These are phyloP conservation scores for Bothriochloa decipiens DNA, from an alignment of 176 grass and related monocot genomes.

Conservation along the genomic window DNA sequence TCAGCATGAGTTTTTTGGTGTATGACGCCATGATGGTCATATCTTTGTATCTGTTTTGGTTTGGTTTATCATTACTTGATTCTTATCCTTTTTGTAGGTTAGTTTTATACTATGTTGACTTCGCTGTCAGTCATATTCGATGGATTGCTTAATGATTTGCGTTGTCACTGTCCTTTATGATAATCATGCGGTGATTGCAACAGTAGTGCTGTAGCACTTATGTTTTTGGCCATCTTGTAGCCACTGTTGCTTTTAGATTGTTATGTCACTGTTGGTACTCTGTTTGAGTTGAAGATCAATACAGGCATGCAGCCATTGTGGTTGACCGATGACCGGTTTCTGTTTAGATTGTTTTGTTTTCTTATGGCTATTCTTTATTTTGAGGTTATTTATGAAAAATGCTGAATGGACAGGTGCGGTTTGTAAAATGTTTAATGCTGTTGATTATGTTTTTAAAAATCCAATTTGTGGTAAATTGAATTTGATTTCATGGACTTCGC, in stretches of 20 bases:
- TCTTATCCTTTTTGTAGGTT: slow-evolving; percentile 49
- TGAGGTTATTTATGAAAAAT: neutral
- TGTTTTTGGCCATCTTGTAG: neutral
- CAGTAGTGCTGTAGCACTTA: neutral
- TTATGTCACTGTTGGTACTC: neutral
- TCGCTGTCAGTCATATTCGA: slow-evolving; percentile 35
- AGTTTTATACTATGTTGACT: slow-evolving; percentile 45
- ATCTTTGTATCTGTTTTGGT: slow-evolving; percentile 33
- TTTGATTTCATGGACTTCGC: neutral
- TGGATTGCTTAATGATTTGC: slow-evolving; percentile 42
- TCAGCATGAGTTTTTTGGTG: slow-evolving; percentile 54
- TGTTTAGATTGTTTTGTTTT: neutral
- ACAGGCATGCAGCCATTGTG: neutral
- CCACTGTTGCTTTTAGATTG: neutral
- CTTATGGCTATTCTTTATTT: neutral
- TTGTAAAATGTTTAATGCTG: neutral
- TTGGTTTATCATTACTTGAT: slow-evolving; percentile 46
- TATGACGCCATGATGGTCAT: slow-evolving; percentile 28
- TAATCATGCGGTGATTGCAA: slow-evolving; percentile 21
- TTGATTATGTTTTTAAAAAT: neutral
- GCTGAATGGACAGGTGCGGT: neutral
- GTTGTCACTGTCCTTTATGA: slow-evolving; percentile 24
- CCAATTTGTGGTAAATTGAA: neutral
- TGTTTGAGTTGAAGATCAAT: neutral
- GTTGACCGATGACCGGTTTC: neutral